Base-by-base conservation (phyloP, 2,329 filamentous ascomycete genomes). In the Diaporthe sp. region DNA sequence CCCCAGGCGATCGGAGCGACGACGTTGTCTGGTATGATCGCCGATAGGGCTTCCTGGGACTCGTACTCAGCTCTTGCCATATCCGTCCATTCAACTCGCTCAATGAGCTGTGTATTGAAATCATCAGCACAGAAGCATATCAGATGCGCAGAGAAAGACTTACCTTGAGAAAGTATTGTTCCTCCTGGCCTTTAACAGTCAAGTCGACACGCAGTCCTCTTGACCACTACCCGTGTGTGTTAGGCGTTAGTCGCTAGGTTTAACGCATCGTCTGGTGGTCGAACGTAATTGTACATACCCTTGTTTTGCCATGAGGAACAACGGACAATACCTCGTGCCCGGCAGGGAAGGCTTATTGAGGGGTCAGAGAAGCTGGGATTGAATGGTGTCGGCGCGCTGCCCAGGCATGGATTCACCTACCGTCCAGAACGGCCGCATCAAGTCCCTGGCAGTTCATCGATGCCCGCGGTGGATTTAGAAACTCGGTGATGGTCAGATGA, bases 311-410 rank as follows among this genome's bases (percentile, higher is more conserved):
- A 22, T 79, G 79, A 3, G 77, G 75, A 2, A 55, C 76, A 15
- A 80, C 78, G n/a, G 78, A 80, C 9, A 79, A 55, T 6, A 79
- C 76, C 44, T 76, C 55, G 51, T 76, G 73, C 9, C 75, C 76
- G 13, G 74, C 55, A 15, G 77, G 78, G 5, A 79, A 75, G n/a
- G 58, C 77, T 79, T 49, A 9, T 10, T 28, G 25, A 47, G 12
- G n/a, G n/a, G 39, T 71, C 12, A 60, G 39, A 39, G 10, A 39
- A 31, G 17, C 12, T 6, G 51, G 15, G 37, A 15, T 39, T 39
- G 37, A 39, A 39, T 39, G 15, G 31, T 10, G 31, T 34, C 37
- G 15, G 25, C 4, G 25, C 25, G 20, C 22, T 25, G 17, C 39
- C 58, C n/a, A 71, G 37, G 37, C 68, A 22, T 39, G 68, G 37